These are phyloP conservation scores for Fulvia fulva DNA, from an alignment of 2,329 filamentous ascomycete genomes.

Conservation along the genomic window DNA sequence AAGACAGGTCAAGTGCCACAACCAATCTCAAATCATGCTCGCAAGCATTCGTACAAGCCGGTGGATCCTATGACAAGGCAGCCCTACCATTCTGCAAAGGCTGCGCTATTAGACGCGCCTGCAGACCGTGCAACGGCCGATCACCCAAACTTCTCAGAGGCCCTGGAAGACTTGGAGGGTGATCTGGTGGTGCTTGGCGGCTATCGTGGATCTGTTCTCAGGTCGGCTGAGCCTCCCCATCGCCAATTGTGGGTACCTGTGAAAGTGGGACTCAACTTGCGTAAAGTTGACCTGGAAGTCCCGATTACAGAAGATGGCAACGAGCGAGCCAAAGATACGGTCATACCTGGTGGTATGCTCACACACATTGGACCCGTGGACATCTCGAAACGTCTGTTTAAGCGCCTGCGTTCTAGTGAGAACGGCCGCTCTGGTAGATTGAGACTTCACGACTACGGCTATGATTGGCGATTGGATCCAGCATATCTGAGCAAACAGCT, in stretches of 20 bases:
- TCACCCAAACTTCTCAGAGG: conserved; percentile 51
- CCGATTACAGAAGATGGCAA: conserved; percentile 76
- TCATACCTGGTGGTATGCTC: conserved; percentile 84
- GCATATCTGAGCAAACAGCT: conserved; percentile 68
- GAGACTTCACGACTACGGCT: conserved; percentile 84
- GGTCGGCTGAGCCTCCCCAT: conserved; percentile 74
- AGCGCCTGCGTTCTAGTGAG: conserved; percentile 67
- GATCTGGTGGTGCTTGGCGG: conserved; percentile 87
- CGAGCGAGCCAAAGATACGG: conserved; percentile 73
- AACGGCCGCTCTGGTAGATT: conserved; percentile 69
- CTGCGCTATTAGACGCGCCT: conserved; percentile 18
- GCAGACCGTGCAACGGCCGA: conserved; percentile 29
- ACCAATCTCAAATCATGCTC: not conserved
- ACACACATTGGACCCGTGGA: conserved; percentile 88
- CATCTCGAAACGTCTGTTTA: conserved; percentile 77
- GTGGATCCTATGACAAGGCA: conserved; percentile 27
- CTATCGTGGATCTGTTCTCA: conserved; percentile 83
- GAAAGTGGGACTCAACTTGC: conserved; percentile 85
- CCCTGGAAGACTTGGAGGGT: conserved; percentile 67
- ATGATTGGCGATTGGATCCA: conserved; percentile 89
- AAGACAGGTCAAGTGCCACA: conserved; percentile 6
- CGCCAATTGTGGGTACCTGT: conserved; percentile 93
- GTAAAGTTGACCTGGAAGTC: conserved; percentile 87
- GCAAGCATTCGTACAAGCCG: conserved; percentile 13
- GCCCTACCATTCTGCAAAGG: conserved; percentile 23